These are phyloP conservation scores for Penicillium taxi DNA, from an alignment of 495 filamentous ascomycete species.

Conservation along the genomic window DNA sequence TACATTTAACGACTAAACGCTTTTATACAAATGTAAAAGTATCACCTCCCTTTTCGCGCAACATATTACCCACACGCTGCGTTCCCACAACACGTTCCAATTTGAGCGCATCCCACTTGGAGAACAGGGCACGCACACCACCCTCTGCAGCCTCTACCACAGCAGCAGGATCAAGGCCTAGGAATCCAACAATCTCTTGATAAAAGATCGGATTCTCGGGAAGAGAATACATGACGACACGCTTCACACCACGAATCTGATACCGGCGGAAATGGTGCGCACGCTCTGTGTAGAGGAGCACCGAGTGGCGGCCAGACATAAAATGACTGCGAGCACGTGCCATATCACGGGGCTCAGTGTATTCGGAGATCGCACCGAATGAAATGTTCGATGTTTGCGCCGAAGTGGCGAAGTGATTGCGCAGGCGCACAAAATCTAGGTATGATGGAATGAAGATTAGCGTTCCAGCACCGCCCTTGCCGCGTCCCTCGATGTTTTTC, in stretches of 20 bases:
- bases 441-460: conserved; percentile 87
- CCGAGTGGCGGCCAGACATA: conserved; percentile 65
- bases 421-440: conserved; percentile 85
- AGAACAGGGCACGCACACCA: conserved; percentile 67
- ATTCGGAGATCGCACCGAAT: conserved; percentile 83
- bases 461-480: conserved; percentile 45
- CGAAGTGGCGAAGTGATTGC: conserved; percentile 82
- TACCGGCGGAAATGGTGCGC: conserved; percentile 91
- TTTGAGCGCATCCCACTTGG: conserved; percentile 78
- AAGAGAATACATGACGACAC: conserved; percentile 75
- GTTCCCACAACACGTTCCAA: conserved; percentile 84
- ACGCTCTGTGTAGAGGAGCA: conserved; percentile 85
- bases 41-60: conserved; percentile 74
- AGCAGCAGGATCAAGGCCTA: conserved; percentile 38
- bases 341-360: conserved; percentile 66
- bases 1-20: neutral
- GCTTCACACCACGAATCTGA: conserved; percentile 66
- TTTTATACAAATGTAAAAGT: conserved; percentile 58
- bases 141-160: conserved; percentile 29
- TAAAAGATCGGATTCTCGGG: conserved; percentile 89
- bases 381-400: conserved; percentile 58
- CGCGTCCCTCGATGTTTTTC: conserved; percentile 43
- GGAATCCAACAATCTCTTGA: conserved; percentile 72
- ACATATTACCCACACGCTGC: conserved; percentile 56
- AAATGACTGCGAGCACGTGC: conserved; percentile 84